A percentile compares a stretch with the other conserved stretches of the same genome.
Evolutionary conservation across 495 filamentous ascomycete genomes (phyloP).

Genomic region (Friedmanniomyces endolithicus): DNA sequence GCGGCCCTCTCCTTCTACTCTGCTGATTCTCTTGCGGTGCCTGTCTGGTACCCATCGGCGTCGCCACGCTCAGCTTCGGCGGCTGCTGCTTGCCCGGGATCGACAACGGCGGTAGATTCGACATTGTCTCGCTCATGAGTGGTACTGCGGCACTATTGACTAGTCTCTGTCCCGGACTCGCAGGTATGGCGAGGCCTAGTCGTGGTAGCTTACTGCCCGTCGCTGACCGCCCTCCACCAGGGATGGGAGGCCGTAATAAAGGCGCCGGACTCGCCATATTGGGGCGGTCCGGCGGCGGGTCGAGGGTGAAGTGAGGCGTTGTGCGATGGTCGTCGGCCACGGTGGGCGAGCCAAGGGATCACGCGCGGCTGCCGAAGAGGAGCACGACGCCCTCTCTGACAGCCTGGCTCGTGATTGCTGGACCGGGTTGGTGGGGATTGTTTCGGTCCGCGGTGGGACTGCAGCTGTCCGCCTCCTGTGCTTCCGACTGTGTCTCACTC

Average conservation of each 20-base stretch:
- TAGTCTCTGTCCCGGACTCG: slow-evolving; percentile 66
- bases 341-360: slow-evolving; percentile 8
- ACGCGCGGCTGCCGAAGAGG: slow-evolving; percentile 17
- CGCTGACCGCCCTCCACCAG: slow-evolving; percentile 49
- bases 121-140: slow-evolving; percentile 6
- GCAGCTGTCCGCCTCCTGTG: slow-evolving; percentile 1
- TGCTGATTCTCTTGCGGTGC: slow-evolving; percentile 48
- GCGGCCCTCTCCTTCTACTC: slow-evolving; percentile 34
- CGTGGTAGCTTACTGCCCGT: slow-evolving; percentile 56
- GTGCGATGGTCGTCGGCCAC: slow-evolving; percentile 7
- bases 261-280: slow-evolving; percentile 70
- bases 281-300: slow-evolving; percentile 10
- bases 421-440: neutral
- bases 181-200: slow-evolving; percentile 76
- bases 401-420: slow-evolving; percentile 9
- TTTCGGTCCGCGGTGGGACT: neutral
- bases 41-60: slow-evolving; percentile 64
- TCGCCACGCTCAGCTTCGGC: slow-evolving; percentile 67
- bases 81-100: slow-evolving; percentile 32
- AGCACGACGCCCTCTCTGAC: slow-evolving; percentile 13
- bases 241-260: slow-evolving; percentile 71
- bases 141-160: slow-evolving; percentile 32
- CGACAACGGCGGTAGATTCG: slow-evolving; percentile 11
- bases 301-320: slow-evolving; percentile 1
- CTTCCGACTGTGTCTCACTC: neutral